Percentiles rank a stretch among this genome's conserved stretches.
These are phyloP conservation scores for Biancaea sappan DNA, from an alignment of 306 rosid species.

Conservation along the genomic window DNA sequence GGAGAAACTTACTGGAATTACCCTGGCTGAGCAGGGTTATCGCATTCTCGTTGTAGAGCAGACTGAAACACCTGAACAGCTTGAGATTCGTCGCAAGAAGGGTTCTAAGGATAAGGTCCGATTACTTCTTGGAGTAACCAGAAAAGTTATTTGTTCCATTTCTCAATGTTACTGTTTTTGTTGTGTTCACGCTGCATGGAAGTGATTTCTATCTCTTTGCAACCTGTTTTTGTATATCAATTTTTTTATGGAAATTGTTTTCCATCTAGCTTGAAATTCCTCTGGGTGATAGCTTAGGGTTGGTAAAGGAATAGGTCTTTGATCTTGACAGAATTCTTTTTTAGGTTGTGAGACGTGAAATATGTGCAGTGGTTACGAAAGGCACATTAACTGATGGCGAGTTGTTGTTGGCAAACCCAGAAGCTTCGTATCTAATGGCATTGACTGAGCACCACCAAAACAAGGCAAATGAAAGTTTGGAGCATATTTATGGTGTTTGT, in stretches of 20 bases:
- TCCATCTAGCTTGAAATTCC: conserved; percentile 2
- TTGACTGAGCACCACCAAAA: conserved; percentile 62
- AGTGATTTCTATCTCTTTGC: background rate
- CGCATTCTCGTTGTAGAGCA: conserved; percentile 95
- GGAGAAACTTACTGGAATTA: conserved; percentile 41
- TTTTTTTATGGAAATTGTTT: conserved; percentile 15
- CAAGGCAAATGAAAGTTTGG: conserved; percentile 46
- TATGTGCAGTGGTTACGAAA: conserved; percentile 91
- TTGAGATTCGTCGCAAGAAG: conserved; percentile 84
- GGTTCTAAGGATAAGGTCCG: conserved; percentile 90
- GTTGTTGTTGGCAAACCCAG: conserved; percentile 77
- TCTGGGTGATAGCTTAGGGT: background rate
- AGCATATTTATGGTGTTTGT: conserved; percentile 76
- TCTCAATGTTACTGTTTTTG: background rate
- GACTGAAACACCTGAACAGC: conserved; percentile 97
- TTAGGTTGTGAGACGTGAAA: conserved; percentile 94
- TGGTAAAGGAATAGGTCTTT: conserved; percentile 20
- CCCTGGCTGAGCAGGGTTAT: conserved; percentile 66
- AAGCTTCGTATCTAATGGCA: conserved; percentile 87
- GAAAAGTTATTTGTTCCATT: conserved; percentile 25
- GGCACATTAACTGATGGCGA: conserved; percentile 92
- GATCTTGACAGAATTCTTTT: conserved; percentile 26
- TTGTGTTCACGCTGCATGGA: background rate
- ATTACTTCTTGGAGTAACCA: conserved; percentile 13
- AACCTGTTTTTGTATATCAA: background rate